A percentile compares a stretch with the other conserved stretches of the same genome.
These are phyloP conservation scores for Cladobotryum mycophilum DNA, from an alignment of 2,329 filamentous ascomycete species.

Conservation along the genomic window DNA sequence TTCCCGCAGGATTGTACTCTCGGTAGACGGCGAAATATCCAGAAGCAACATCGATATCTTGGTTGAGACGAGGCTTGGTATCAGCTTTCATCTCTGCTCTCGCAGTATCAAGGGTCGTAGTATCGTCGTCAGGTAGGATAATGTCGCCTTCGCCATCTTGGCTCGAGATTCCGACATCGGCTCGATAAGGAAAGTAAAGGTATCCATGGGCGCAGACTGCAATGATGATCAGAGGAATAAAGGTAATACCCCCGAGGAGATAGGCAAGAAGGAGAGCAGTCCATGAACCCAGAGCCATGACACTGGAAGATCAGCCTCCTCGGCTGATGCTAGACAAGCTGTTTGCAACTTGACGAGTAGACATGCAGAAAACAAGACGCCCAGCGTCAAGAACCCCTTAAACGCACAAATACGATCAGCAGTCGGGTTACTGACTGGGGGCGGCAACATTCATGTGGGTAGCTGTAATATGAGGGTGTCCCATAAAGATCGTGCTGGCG, in stretches of 20 bases:
- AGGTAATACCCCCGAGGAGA: slow-evolving; percentile 80
- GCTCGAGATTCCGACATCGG: slow-evolving; percentile 29
- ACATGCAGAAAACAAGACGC: neutral
- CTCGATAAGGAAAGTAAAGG: slow-evolving; percentile 55
- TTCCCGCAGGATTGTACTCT: slow-evolving; percentile 84
- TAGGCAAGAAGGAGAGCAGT: slow-evolving; percentile 65
- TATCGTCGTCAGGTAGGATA: slow-evolving; percentile 58
- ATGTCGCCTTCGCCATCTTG: slow-evolving; percentile 34
- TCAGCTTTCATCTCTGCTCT: slow-evolving; percentile 45
- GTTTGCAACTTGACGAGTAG: neutral
- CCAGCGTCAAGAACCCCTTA: neutral
- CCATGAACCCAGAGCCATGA: slow-evolving; percentile 43
- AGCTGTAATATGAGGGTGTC: too few species aligned
- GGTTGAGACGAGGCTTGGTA: slow-evolving; percentile 47
- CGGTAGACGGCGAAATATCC: slow-evolving; percentile 94
- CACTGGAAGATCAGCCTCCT: neutral
- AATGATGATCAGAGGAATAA: slow-evolving; percentile 65
- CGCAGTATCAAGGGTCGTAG: slow-evolving; percentile 54
- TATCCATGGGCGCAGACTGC: slow-evolving; percentile 61
- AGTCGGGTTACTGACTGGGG: too few species aligned
- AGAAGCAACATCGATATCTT: slow-evolving; percentile 72
- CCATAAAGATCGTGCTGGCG: too few species aligned
- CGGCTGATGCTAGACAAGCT: neutral
- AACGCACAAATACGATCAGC: too few species aligned
- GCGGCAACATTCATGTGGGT: too few species aligned